Percentiles rank a stretch among this genome's conserved stretches.
Evolutionary conservation across 441 rosid genomes (phyloP).

Genomic region (Gossypium laxum): DNA sequence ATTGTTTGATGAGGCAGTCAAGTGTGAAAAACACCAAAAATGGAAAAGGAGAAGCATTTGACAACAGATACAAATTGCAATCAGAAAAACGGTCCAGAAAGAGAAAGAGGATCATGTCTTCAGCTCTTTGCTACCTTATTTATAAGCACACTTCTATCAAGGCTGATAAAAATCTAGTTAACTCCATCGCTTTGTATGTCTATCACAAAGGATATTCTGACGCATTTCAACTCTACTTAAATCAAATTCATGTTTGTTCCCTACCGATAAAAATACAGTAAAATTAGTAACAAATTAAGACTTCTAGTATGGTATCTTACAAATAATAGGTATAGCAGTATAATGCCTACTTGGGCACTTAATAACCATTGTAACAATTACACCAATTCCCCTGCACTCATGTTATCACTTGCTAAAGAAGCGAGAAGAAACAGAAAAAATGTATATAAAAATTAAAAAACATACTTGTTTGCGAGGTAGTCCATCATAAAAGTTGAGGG

Average conservation of each 20-base stretch:
- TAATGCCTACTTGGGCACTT: not conserved
- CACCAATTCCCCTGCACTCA: not conserved
- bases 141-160: too few species aligned
- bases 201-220: not conserved
- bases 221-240: not conserved
- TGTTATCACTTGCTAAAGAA: not conserved
- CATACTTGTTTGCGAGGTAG: slow-evolving; percentile 70
- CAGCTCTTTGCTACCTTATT: too few species aligned
- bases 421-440: not conserved
- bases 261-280: not conserved
- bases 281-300: not conserved
- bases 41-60: not conserved
- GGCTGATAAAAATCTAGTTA: not conserved
- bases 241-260: not conserved
- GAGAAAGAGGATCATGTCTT: not conserved
- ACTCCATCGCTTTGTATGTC: not conserved
- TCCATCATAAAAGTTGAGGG: slow-evolving; percentile 85
- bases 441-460: slow-evolving; percentile 1
- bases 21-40: not conserved
- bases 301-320: not conserved
- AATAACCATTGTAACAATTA: not conserved
- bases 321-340: not conserved
- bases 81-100: not conserved
- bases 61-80: not conserved
- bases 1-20: not conserved